Evolutionary conservation across 352 stramenopile species (phyloP), one percentile per base, ranked within the genome.

Genomic region (Globisporangium solare): DNA sequence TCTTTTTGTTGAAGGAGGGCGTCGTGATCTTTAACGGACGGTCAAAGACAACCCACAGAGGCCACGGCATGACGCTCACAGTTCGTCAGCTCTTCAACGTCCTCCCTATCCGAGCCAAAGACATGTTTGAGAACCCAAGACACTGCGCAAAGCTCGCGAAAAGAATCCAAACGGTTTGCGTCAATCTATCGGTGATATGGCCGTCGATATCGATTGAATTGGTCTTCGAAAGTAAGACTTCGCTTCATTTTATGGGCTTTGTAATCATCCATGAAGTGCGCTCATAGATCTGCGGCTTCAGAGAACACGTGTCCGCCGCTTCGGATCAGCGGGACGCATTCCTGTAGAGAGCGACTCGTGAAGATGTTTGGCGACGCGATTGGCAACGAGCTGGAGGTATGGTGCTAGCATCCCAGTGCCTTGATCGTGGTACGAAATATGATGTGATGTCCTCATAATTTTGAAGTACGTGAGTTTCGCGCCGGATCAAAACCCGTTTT

Each of bases 121-220:
- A 82, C 22, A 17, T 89, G 18, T 63, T 64, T n/a, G 39, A 41
- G 22, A 76, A 86, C 24, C 18, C 17, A 0, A 71, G 70, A 18
- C 42, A 77, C n/a, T 71, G 60, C 49, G 21, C 46, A 11, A 70
- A 66, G 56, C 54, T 87, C 14, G 61, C 68, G 10, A 69, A 68
- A 22, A 61, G 56, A 35, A 73, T 93, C 15, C 68, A 72, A 22
- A 63, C 47, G 17, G 80, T 90, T 46, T 83, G 74, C 37, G 50
- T 66, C 11, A 80, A 67, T 17, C 70, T 89, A 32, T 85, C 80
- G 0, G 71, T 95, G 66, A 85, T 93, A 14, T 90, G 81, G 77
- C 79, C 77, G n/a, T 74, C 63, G 2, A 43, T 92, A 8, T 67
- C 83, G 12, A 73, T 92, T 54, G 65, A 83, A 18, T 52, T 89